Evolutionary conservation across 192 early-diverging fungal species (phyloP), one percentile per base, ranked within the genome.

Genomic region (Podila horticola): DNA sequence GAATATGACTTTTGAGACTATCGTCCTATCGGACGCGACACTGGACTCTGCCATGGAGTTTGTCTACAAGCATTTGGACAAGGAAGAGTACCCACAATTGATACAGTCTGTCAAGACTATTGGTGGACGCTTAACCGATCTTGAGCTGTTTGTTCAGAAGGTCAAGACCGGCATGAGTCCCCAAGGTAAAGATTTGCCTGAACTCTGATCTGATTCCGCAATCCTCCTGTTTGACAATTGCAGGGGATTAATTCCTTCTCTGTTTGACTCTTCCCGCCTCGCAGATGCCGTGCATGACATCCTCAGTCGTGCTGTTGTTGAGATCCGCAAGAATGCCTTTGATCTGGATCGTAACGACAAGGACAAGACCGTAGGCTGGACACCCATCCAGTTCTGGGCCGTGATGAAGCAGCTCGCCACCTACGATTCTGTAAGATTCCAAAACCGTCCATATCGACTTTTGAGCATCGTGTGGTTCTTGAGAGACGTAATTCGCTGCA

Each of bases 81-180:
- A 70, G 20, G 71, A 74, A 10, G 76, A 84, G 20, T 82, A 74
- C 33, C 77, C 85, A 17, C 75, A 83, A 45, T 38, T 90, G 48
- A 67, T 77, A 36, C 50, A 65, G 31, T 84, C 87, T 9, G 91
- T 97, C 11, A 71, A 85, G 31, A 88, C 88, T 0, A 84, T 99
- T 6, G 98, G 97, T 36, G 98, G 98, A 22, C 90, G 98, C 22
- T 82, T 97, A 19, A 94, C 92, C 58, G 97, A 99, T 83, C 79
- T 99, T 45, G 91, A 96, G 82, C 74, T 96, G 12, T 90, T 98
- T 77, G 90, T 96, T 48, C 93, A 95, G 72, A 98, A 98, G 74
- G 90, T 98, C 48, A 88, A 93, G 57, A 86, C 93, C 5, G 93
- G 95, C 17, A 71, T 86, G 79, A 58, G 59, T 3, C 84, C 91